phyloP scores from a whole-genome alignment of 306 rosid genomes.

The Ormosia emarginata region DNA sequence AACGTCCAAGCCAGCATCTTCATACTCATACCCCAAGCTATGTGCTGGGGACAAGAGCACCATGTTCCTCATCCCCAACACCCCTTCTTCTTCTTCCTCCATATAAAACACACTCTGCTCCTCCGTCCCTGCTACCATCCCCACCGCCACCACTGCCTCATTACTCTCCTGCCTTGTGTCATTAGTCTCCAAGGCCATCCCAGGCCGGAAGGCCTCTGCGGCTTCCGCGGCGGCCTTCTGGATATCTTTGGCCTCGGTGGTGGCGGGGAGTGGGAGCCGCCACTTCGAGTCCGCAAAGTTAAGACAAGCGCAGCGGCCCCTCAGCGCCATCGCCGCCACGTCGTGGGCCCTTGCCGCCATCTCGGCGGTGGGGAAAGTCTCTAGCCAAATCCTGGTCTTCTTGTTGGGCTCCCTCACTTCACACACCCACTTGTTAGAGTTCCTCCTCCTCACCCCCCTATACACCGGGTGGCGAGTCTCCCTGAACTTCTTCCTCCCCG shows the following conservation, averaged over 20 bases:
- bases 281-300: slow-evolving; percentile 73
- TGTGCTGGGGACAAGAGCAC: slow-evolving; percentile 64
- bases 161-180: not conserved
- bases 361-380: slow-evolving; percentile 65
- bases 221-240: slow-evolving; percentile 62
- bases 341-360: slow-evolving; percentile 93
- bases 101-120: slow-evolving; percentile 15
- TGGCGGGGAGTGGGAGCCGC: slow-evolving; percentile 55
- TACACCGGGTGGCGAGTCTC: slow-evolving; percentile 87
- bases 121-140: not conserved
- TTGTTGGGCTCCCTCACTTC: slow-evolving; percentile 88
- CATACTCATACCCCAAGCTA: slow-evolving; percentile 8
- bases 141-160: not conserved
- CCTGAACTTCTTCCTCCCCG: slow-evolving; percentile 86
- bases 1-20: slow-evolving; percentile 42
- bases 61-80: slow-evolving; percentile 48
- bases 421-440: slow-evolving; percentile 71
- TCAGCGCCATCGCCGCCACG: slow-evolving; percentile 65
- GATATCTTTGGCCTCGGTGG: slow-evolving; percentile 51
- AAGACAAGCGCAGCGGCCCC: slow-evolving; percentile 59
- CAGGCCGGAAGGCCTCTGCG: slow-evolving; percentile 60
- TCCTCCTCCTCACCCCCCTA: slow-evolving; percentile 69
- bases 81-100: slow-evolving; percentile 43
- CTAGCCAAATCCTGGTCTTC: slow-evolving; percentile 48
- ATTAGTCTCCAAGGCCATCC: not conserved